A percentile compares a stretch with the other conserved stretches of the same genome.
These are phyloP conservation scores for Canariomyces notabilis DNA, from an alignment of 2,329 filamentous ascomycete species.

Conservation along the genomic window DNA sequence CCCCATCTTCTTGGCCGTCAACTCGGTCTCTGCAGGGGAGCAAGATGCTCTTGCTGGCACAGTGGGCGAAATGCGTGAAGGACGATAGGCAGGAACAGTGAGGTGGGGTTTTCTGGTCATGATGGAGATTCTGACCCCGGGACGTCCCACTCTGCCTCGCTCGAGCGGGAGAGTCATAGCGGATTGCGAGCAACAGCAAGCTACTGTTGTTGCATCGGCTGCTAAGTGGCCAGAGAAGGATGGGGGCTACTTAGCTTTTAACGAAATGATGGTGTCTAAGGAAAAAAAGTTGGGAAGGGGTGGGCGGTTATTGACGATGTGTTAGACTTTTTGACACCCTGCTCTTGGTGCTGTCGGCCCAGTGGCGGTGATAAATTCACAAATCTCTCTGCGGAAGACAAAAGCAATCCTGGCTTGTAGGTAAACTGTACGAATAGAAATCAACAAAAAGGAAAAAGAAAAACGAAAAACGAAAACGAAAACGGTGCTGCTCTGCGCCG, in stretches of 20 bases:
- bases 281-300: conserved; percentile 2
- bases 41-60: not conserved
- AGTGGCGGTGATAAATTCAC: conserved; percentile 5
- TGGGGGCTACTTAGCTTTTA: conserved; percentile 8
- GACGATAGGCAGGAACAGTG: not conserved
- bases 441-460: conserved; percentile 11
- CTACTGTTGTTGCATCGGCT: conserved; percentile 8
- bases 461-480: conserved; percentile 13
- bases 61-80: not conserved
- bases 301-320: not conserved
- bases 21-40: not conserved
- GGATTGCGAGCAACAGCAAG: conserved; percentile 1
- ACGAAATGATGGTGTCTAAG: conserved; percentile 15
- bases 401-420: conserved; percentile 17
- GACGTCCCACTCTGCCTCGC: no score
- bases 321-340: conserved; percentile 18
- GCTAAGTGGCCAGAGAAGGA: conserved; percentile 3
- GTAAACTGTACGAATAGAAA: conserved; percentile 20
- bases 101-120: not conserved
- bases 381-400: conserved; percentile 16
- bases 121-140: not conserved
- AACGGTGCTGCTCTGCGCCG: conserved; percentile 8
- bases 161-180: no score
- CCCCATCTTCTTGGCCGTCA: not conserved
- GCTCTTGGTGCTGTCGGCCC: conserved; percentile 12